Conservation (phyloP, 2,329 filamentous ascomycete genomes). For the Penicillium freii region DNA sequence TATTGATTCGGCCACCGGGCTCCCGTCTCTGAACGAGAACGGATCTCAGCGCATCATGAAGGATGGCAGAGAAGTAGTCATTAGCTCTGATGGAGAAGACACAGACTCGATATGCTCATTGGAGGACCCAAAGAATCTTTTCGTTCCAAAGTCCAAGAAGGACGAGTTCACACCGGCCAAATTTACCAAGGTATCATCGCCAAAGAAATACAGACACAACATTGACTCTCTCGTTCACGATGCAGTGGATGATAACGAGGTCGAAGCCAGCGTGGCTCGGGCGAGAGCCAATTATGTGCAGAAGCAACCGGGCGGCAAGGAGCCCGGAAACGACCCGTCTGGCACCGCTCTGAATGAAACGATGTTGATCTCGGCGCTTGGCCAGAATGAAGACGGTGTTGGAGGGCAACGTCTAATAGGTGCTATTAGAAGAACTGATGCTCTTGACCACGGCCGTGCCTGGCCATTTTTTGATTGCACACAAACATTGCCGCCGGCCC, state of each 20-base stretch:
- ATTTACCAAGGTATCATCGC: not conserved
- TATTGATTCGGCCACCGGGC: conserved; percentile 9
- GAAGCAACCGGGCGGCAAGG: not conserved
- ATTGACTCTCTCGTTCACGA: conserved; percentile 62
- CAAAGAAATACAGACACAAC: conserved; percentile 58
- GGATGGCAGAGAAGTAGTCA: conserved; percentile 54
- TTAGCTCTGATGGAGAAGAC: conserved; percentile 70
- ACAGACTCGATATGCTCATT: conserved; percentile 57
- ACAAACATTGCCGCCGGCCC: conserved; percentile 19
- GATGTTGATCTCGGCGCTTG: conserved; percentile 45
- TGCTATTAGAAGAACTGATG: conserved; percentile 62
- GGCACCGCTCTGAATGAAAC: conserved; percentile 33
- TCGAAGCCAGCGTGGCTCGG: conserved; percentile 52
- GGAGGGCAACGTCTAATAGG: conserved; percentile 51
- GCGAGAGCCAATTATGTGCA: conserved; percentile 34
- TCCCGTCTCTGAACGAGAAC: conserved; percentile 20
- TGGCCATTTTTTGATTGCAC: conserved; percentile 58
- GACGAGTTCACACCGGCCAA: not conserved
- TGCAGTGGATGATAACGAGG: conserved; percentile 58
- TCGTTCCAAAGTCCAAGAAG: conserved; percentile 33
- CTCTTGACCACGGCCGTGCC: conserved; percentile 50
- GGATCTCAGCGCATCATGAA: conserved; percentile 56
- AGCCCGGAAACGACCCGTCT: not conserved
- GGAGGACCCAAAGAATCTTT: conserved; percentile 47
- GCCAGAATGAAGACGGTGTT: conserved; percentile 42